Conservation (phyloP, 257 asterid genomes). For the Solanum phureja region DNA sequence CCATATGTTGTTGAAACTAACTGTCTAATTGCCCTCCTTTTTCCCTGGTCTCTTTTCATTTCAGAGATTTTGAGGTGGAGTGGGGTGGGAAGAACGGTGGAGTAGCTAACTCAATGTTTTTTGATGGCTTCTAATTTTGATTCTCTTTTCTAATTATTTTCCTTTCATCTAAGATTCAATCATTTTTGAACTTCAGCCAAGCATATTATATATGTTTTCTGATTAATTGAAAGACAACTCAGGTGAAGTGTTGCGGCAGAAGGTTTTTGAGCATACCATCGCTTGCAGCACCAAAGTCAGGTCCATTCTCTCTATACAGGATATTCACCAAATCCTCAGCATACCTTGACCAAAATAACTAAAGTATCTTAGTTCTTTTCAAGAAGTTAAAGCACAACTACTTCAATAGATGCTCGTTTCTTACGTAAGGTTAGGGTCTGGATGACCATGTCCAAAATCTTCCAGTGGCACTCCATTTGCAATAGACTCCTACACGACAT, state of each 20-base stretch:
- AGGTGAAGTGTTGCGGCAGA: not conserved
- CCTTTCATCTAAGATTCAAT: not conserved
- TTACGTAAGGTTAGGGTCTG: conserved; percentile 98
- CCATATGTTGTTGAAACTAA: not conserved
- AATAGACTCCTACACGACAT: conserved; percentile 51
- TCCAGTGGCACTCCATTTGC: conserved; percentile 84
- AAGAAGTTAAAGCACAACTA: not conserved
- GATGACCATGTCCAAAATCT: conserved; percentile 99
- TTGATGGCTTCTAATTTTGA: not conserved
- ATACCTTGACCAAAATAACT: conserved; percentile 39
- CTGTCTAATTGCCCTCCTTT: not conserved
- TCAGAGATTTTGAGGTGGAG: not conserved
- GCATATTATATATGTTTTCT: not conserved
- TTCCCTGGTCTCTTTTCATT: not conserved
- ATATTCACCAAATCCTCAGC: conserved; percentile 89
- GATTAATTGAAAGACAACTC: not conserved
- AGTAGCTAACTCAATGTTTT: not conserved
- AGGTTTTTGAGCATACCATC: conserved; percentile 48
- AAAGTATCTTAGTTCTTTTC: conserved; percentile 10
- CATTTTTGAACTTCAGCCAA: not conserved
- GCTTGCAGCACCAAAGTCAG: conserved; percentile 98
- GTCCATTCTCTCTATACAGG: conserved; percentile 74
- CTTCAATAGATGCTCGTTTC: conserved; percentile 10
- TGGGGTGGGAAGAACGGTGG: not conserved
- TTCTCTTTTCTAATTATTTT: not conserved